A percentile compares a stretch with the other conserved stretches of the same genome.
Conservation (phyloP, 345 rosid species). For the Aquilaria malaccensis region DNA sequence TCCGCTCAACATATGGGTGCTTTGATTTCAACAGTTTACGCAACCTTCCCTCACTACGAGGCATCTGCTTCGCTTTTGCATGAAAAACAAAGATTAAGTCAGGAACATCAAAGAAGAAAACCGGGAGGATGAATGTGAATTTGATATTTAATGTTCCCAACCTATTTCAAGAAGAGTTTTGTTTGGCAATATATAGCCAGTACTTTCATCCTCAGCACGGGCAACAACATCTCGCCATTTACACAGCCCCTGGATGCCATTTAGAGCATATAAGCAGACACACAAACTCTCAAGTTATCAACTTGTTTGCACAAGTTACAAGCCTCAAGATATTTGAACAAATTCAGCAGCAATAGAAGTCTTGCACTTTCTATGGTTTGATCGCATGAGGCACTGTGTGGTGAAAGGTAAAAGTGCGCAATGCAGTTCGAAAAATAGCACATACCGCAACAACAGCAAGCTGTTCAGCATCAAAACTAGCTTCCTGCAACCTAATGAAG, state of each 20-base stretch:
- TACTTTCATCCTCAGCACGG: constrained; percentile 86
- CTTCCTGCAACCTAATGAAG: constrained; percentile 50
- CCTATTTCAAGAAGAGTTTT: constrained; percentile 83
- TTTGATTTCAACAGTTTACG: constrained; percentile 50
- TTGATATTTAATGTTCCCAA: constrained; percentile 17
- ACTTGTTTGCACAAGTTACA: neutral
- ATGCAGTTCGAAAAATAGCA: constrained; percentile 4
- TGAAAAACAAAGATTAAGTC: constrained; percentile 8
- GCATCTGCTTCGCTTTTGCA: constrained; percentile 78
- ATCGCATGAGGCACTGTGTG: neutral
- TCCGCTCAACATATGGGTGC: constrained; percentile 62
- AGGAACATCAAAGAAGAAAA: neutral
- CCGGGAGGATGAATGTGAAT: neutral
- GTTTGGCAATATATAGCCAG: constrained; percentile 73
- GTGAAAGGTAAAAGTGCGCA: neutral
- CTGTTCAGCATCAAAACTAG: constrained; percentile 68
- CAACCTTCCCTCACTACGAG: constrained; percentile 46
- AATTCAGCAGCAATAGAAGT: no score
- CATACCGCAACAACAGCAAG: constrained; percentile 80
- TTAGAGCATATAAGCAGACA: constrained; percentile 1
- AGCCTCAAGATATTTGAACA: neutral
- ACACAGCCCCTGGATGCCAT: constrained; percentile 60
- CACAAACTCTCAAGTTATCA: neutral
- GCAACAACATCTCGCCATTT: constrained; percentile 86
- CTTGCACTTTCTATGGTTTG: no score